Evolutionary conservation across 73 alveolate genomes (phyloP), one percentile per base, ranked within the genome.

Genomic region (Tetrahymena thermophila): DNA sequence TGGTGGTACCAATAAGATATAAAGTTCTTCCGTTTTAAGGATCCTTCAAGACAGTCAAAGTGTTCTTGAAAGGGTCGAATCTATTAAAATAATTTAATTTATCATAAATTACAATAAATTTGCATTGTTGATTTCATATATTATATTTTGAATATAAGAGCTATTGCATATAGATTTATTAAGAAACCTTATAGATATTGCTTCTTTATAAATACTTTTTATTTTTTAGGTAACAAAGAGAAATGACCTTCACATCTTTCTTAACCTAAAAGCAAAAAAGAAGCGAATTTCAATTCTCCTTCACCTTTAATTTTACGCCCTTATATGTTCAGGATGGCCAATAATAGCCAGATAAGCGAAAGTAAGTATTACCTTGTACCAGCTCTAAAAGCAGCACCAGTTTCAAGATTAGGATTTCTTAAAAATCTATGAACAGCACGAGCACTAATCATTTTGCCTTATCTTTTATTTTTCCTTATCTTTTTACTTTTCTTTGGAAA

Each of bases 1-100:
- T 97, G 97, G 97, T 97, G 55, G 98, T 43, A n/a, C 99, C 99
- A 85, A 98, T 93, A 93, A 98, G 97, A 95, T 94, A 97, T 93
- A 98, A 96, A 71, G 97, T 98, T 96, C 97, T 98, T 85, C 96
- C 93, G 56, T 95, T 35, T 85, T 55, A 71, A 42, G 97, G 97
- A 71, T 95, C 97, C 94, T 95, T 94, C 43, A 95, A 93, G 35
- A 95, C 95, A 34, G 97, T 95, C 95, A 95, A 56, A 28, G 97
- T 95, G 85, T 95, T 95, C 50, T 95, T 50, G 42, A 95, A 95
- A 56, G 97, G 97, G 94, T 95, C 94, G 34, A 94, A 95, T 89
- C 97, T 95, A 34, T 28, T 71, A 71, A 71, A 71, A 71, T 28
- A 28, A 71, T 71, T 71, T 28, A 28, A 71, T 5, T 25, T 71